Evolutionary conservation across 352 stramenopile genomes (phyloP).

Genomic region (Pythium brachiatum): DNA sequence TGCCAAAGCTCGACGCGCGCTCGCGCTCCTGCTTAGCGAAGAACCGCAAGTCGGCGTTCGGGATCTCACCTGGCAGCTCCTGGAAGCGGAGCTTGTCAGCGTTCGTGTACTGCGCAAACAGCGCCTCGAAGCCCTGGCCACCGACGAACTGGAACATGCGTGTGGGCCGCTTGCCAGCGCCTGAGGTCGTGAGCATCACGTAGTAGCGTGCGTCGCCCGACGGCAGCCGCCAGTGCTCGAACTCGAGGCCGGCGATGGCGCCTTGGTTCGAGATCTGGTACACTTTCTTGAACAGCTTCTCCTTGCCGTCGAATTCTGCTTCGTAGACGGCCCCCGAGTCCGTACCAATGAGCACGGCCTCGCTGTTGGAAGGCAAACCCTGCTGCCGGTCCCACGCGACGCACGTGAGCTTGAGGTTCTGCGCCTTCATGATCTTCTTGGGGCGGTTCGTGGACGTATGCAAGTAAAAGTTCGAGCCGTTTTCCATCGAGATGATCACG

Average conservation of each 20-base stretch:
- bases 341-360: constrained; percentile 78
- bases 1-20: constrained; percentile 85
- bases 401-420: constrained; percentile 69
- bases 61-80: constrained; percentile 86
- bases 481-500: constrained; percentile 85
- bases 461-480: constrained; percentile 86
- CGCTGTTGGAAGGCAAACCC: constrained; percentile 49
- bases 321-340: constrained; percentile 79
- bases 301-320: constrained; percentile 85
- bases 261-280: constrained; percentile 89
- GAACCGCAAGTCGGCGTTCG: constrained; percentile 71
- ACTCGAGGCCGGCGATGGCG: constrained; percentile 74
- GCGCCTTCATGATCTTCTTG: constrained; percentile 86
- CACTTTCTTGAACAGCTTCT: constrained; percentile 84
- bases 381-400: constrained; percentile 84
- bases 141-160: constrained; percentile 92
- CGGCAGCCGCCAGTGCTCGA: constrained; percentile 72
- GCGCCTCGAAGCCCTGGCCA: constrained; percentile 63
- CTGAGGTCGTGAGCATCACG: constrained; percentile 83
- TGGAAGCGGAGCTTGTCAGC: constrained; percentile 85
- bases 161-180: constrained; percentile 80
- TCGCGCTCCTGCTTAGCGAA: constrained; percentile 80
- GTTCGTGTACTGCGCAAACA: constrained; percentile 86
- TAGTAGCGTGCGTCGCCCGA: constrained; percentile 64
- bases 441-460: constrained; percentile 69